Percentiles rank a stretch among this genome's conserved stretches.
Evolutionary conservation across 768 basidiomycete genomes (phyloP).

Genomic region (Baorangia bicolor): DNA sequence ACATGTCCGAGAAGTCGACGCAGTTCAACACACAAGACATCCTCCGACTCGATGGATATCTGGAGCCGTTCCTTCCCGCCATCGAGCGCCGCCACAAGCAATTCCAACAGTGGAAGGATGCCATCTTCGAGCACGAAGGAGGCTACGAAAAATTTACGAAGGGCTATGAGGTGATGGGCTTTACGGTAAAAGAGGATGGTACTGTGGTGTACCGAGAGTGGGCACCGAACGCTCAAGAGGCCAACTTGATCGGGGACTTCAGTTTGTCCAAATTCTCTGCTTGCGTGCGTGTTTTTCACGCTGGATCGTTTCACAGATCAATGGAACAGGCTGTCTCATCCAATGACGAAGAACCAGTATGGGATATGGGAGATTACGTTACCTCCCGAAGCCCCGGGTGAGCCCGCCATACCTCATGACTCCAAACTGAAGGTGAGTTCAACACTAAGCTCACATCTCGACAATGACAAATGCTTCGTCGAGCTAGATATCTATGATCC

Average conservation of each 20-base stretch:
- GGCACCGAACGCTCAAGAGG: constrained; percentile 88
- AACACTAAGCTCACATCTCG: background rate
- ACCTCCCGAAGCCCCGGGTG: constrained; percentile 63
- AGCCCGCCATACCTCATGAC: constrained; percentile 88
- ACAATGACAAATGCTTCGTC: background rate
- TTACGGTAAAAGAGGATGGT: constrained; percentile 66
- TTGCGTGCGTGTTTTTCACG: background rate
- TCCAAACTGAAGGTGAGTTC: constrained; percentile 83
- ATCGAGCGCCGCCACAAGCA: constrained; percentile 67
- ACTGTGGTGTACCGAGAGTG: constrained; percentile 89
- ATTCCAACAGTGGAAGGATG: constrained; percentile 74
- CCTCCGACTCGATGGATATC: constrained; percentile 66
- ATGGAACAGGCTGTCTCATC: constrained; percentile 85
- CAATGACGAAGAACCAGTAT: constrained; percentile 79
- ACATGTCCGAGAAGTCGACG: constrained; percentile 43
- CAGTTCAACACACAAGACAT: constrained; percentile 56
- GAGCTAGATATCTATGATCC: constrained; percentile 86
- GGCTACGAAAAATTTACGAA: constrained; percentile 70
- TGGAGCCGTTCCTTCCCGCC: constrained; percentile 68
- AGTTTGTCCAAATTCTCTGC: constrained; percentile 55
- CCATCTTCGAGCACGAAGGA: constrained; percentile 76
- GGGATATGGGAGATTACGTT: constrained; percentile 89
- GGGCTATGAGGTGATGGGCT: constrained; percentile 62
- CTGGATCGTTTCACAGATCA: constrained; percentile 51
- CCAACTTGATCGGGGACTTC: constrained; percentile 91